Percentiles rank a stretch among this genome's conserved stretches.
phyloP scores from a whole-genome alignment of 371 early-diverging fungal species.

The Phascolomyces articulosus region DNA sequence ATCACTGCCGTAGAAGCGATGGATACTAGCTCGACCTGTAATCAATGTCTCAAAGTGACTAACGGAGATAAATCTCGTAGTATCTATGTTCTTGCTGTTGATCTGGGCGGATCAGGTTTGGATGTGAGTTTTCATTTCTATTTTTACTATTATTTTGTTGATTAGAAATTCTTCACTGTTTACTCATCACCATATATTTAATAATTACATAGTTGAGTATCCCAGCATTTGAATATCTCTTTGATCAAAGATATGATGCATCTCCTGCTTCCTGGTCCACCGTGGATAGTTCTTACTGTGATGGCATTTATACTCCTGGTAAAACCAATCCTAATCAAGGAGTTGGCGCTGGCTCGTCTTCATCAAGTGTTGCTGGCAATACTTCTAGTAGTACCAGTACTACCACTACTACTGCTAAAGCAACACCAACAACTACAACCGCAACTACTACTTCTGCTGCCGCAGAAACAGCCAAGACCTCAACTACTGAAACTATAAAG shows the following conservation, averaged over 20 bases:
- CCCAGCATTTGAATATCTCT: conserved; percentile 29
- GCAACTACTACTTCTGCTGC: too few relatives aligned
- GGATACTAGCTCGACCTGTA: conserved; percentile 42
- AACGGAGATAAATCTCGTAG: conserved; percentile 35
- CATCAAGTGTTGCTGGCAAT: too few relatives aligned
- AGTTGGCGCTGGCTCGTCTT: conserved; percentile 11
- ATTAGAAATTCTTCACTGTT: too few relatives aligned
- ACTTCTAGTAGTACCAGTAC: too few relatives aligned
- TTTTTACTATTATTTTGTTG: too few relatives aligned
- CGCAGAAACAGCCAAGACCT: too few relatives aligned
- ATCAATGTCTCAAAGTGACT: conserved; percentile 52
- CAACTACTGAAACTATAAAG: too few relatives aligned
- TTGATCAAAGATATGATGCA: conserved; percentile 27
- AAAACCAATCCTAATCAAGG: conserved; percentile 24
- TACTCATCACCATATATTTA: too few relatives aligned
- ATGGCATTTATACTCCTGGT: conserved; percentile 28
- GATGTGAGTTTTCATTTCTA: too few relatives aligned
- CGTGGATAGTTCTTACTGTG: conserved; percentile 23
- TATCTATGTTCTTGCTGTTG: conserved; percentile 58
- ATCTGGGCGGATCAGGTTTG: conserved; percentile 54
- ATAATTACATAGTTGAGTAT: conserved; percentile 25
- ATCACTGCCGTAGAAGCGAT: conserved; percentile 59
- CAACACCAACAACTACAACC: too few relatives aligned
- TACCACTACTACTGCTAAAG: too few relatives aligned
- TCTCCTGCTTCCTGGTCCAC: conserved; percentile 29